Evolutionary conservation across 2,329 filamentous ascomycete species (phyloP), one percentile per base, ranked within the genome.

Genomic region (Pseudogymnoascus sp.): DNA sequence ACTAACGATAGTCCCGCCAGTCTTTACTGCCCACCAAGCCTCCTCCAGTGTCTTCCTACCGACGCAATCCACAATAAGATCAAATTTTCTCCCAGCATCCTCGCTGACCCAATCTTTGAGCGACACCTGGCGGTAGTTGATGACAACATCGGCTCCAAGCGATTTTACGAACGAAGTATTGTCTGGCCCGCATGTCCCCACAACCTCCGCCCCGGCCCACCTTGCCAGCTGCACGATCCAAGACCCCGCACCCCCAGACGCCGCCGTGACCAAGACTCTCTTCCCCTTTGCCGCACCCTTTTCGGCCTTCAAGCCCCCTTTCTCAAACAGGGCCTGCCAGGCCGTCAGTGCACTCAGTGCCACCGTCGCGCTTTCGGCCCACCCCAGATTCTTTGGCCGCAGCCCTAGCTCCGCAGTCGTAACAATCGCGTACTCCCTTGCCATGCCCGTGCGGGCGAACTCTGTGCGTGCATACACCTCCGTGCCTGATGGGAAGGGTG

Each of bases 1-100:
- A 67, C 75, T 77, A 24, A 79, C 66, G 19, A 79, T 50, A 21
- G 67, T 69, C 0, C 77, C 76, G 2, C 67, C 68, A 29, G 74
- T 71, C 63, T 74, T 76, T 1, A 76, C 72, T 60, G 68, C 69
- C 66, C 72, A 76, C 79, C 78, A 80, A 0, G 75, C 74, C 68
- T 78, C 76, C n/a, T 69, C 69, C 7, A 79, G 68, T 2, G 75
- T 72, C 63, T 71, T 70, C 10, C 76, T 72, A 6, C 80, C 79
- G 38, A 78, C 71, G 59, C 73, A 76, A 68, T 81, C 79, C 62
- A 81, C 64, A 11, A 80, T 74, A 4, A 80, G 61, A 67, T 81
- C 78, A 24, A 78, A 76, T 62, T 73, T 72, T 4, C 66, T 66
- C 2, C 38, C 59, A 5, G 68, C 67, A 47, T 69, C 66, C 35